These are phyloP conservation scores for Eucalyptus dawsonii DNA, from an alignment of 345 rosid genomes.

Conservation along the genomic window DNA sequence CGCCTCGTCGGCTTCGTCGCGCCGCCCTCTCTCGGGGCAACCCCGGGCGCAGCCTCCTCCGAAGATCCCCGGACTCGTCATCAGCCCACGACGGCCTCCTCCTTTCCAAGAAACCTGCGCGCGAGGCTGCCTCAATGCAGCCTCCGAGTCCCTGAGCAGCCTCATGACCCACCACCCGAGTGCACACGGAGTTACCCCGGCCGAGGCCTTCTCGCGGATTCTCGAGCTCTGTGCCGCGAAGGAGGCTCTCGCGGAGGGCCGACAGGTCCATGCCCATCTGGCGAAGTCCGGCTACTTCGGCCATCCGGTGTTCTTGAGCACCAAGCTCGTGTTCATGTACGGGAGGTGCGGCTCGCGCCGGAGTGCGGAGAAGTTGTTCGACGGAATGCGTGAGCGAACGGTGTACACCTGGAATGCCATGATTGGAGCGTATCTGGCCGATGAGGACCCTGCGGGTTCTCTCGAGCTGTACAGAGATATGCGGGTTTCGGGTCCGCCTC, in stretches of 20 bases:
- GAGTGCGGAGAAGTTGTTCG: slow-evolving; percentile 55
- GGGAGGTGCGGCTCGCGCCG: slow-evolving; percentile 39
- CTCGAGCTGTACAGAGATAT: slow-evolving; percentile 34
- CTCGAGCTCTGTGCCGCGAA: neutral
- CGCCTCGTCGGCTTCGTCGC: neutral
- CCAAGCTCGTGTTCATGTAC: slow-evolving; percentile 68
- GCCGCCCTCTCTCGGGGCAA: neutral
- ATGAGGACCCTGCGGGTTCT: slow-evolving; percentile 31
- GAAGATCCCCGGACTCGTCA: neutral
- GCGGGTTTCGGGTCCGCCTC: slow-evolving; percentile 30
- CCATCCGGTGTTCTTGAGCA: slow-evolving; percentile 25
- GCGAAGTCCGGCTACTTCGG: slow-evolving; percentile 10
- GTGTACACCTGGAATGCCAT: slow-evolving; percentile 74
- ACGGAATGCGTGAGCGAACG: slow-evolving; percentile 44
- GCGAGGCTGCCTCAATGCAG: neutral
- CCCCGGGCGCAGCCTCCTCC: neutral
- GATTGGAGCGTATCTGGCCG: slow-evolving; percentile 53
- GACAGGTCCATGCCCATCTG: slow-evolving; percentile 28
- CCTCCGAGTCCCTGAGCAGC: neutral
- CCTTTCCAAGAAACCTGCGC: neutral
- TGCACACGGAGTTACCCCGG: neutral
- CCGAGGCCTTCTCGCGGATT: neutral
- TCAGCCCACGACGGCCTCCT: neutral
- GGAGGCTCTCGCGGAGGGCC: neutral
- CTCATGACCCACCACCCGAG: neutral